Conservation (phyloP, 768 basidiomycete genomes). For the Boletus coccyginus region DNA sequence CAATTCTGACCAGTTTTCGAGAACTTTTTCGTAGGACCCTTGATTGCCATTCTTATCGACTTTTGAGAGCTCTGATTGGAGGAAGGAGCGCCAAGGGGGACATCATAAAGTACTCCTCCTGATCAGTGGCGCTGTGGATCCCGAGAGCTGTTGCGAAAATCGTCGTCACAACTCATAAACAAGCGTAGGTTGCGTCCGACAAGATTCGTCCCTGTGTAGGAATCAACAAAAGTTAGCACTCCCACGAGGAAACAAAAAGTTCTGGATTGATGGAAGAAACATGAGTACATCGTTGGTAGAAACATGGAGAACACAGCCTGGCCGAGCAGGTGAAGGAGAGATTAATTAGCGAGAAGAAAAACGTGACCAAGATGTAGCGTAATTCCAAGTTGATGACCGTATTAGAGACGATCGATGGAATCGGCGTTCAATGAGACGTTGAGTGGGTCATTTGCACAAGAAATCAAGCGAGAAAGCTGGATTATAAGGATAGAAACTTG, state of each 20-base stretch:
- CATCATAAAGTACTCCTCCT: too few relatives aligned
- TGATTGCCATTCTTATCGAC: too few relatives aligned
- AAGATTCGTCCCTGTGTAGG: background rate
- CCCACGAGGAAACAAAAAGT: background rate
- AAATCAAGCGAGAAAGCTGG: slow-evolving; percentile 19
- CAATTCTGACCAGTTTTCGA: too few relatives aligned
- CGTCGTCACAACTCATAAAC: background rate
- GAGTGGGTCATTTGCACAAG: slow-evolving; percentile 13
- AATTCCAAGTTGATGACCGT: slow-evolving; percentile 1
- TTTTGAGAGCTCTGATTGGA: too few relatives aligned
- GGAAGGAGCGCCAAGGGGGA: too few relatives aligned
- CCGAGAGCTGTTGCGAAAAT: background rate
- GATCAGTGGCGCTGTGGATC: too few relatives aligned
- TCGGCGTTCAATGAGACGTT: slow-evolving; percentile 2
- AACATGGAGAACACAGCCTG: slow-evolving; percentile 17
- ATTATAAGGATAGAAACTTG: slow-evolving; percentile 29
- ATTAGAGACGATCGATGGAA: slow-evolving; percentile 1
- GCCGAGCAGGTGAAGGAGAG: slow-evolving; percentile 20
- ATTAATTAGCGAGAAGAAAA: background rate
- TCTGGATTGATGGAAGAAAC: slow-evolving; percentile 14
- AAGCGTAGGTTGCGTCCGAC: background rate
- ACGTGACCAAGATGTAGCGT: slow-evolving; percentile 7
- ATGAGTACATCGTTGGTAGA: slow-evolving; percentile 16
- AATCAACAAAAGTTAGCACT: background rate
- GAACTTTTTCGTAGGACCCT: too few relatives aligned